Evolutionary conservation across 2,329 filamentous ascomycete species (phyloP), one percentile per base, ranked within the genome.

Genomic region (Fusarium sp.): DNA sequence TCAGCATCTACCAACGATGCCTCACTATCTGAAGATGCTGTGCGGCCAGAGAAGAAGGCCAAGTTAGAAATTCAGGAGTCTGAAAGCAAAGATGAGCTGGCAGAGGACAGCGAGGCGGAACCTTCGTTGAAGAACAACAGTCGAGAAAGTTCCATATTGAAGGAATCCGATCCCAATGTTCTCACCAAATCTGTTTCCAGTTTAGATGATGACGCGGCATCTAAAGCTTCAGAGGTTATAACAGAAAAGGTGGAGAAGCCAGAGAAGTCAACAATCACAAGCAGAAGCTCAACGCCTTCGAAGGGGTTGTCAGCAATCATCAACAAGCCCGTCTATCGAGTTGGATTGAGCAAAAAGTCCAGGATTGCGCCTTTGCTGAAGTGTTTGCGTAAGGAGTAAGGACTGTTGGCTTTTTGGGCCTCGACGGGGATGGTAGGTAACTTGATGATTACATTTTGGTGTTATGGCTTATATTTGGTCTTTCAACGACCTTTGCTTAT

Each of bases 291-390:
- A 20, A 68, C 53, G 3, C 65, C 66, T 7, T 65, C 65, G n/a
- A 64, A 68, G 20, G 73, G 74, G 13, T 23, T 74, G 20, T 71
- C 73, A 14, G 58, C 68, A n/a, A 53, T 75, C 14, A 61, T 67
- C 26, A 73, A 74, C 17, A 85, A 83, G 66, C 84, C 84, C 18
- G 69, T 82, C 18, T 86, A 85, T 67, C 81, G 86, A 18, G 85
- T 88, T 58, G 86, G 86, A 6, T 76, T 88, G 70, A 88, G 86
- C 78, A 87, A 83, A 76, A 81, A 77, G 73, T 82, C 82, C 20
- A 81, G 83, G 62, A 87, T 88, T 65, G 84, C 86, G 38, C 85
- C 86, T 32, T 75, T 88, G 57, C 78, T 88, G 30, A 87, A 88
- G 76, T 81, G 81, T 26, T 69, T 87, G 57, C 83, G 81, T 60